Percentiles rank a stretch among this genome's conserved stretches.
Evolutionary conservation across 495 filamentous ascomycete species (phyloP).

Genomic region (Tuber brumale): DNA sequence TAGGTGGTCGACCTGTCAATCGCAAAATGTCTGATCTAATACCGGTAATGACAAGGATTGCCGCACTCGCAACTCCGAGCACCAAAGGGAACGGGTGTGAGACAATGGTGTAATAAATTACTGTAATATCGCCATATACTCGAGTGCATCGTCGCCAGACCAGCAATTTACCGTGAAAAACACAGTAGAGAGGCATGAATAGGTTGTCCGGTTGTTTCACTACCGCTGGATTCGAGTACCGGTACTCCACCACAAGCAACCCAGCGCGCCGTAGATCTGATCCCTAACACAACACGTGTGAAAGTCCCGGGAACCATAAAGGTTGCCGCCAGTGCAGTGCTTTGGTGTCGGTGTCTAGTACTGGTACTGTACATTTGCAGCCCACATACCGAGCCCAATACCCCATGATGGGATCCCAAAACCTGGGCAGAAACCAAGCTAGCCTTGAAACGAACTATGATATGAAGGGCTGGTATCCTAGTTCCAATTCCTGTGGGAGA

Average conservation of each 20-base stretch:
- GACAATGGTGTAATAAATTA: background rate
- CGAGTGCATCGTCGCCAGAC: background rate
- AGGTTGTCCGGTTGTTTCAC: background rate
- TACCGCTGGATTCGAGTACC: background rate
- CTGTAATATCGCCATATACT: background rate
- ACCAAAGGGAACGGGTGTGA: background rate
- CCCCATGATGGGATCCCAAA: background rate
- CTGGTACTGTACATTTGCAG: background rate
- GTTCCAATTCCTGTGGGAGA: background rate
- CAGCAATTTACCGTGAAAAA: background rate
- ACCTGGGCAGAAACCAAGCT: background rate
- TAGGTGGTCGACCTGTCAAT: background rate
- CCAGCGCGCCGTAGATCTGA: background rate
- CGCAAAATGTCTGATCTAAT: background rate
- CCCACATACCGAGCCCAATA: background rate
- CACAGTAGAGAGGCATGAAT: background rate
- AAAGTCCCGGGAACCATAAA: background rate
- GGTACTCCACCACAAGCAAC: background rate
- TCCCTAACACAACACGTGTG: background rate
- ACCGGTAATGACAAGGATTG: constrained; percentile 1
- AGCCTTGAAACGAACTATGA: background rate
- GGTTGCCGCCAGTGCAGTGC: background rate
- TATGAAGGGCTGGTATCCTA: background rate
- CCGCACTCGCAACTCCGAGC: background rate
- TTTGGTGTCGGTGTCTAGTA: background rate